Evolutionary conservation across 2,329 filamentous ascomycete genomes (phyloP), one percentile per base, ranked within the genome.

Genomic region (Ceratocystis destructans): DNA sequence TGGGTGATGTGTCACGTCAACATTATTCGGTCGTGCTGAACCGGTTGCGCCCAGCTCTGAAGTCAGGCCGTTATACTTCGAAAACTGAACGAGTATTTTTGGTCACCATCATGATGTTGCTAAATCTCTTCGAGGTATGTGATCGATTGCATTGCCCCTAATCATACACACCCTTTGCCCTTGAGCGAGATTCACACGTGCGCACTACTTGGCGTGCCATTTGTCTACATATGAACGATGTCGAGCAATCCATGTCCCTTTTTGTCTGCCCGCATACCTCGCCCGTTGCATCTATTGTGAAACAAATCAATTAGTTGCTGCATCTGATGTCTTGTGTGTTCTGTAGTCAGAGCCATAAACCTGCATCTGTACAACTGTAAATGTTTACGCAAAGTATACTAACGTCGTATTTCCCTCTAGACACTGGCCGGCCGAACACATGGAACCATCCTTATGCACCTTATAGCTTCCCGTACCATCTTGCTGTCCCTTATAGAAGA

Each of bases 111-210:
- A 64, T 68, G 64, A 53, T 68, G 44, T 22, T 68, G 59, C 22
- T 68, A 15, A 64, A 64, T 4, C 46, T 68, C 5, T 68, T 66
- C 33, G 67, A 68, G 66, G 66, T 67, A 59, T 63, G 66, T 62
- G 28, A 61, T 41, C 3, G 37, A 15, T 64, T 62, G 25, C 59
- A 15, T 41, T 25, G 5, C 7, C 8, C 22, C 2, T 45, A 33
- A 45, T 17, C 37, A 12, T 10, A 28, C 25, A n/a, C 28, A 48
- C 48, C 48, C 8, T 53, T 53, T 7, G 6, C 15, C 46, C 5
- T 8, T 50, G 46, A 41, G 46, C 10, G n/a, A 50, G 22, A n/a
- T 50, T 2, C 37, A 41, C 8, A 41, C 37, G 37, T 41, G 37
- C 37, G 37, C 3, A 41, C 2, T 10, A 41, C 10, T 41, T 37